These are phyloP conservation scores for Picochlorum sp. DNA, from an alignment of 139 green algal species.

Conservation along the genomic window DNA sequence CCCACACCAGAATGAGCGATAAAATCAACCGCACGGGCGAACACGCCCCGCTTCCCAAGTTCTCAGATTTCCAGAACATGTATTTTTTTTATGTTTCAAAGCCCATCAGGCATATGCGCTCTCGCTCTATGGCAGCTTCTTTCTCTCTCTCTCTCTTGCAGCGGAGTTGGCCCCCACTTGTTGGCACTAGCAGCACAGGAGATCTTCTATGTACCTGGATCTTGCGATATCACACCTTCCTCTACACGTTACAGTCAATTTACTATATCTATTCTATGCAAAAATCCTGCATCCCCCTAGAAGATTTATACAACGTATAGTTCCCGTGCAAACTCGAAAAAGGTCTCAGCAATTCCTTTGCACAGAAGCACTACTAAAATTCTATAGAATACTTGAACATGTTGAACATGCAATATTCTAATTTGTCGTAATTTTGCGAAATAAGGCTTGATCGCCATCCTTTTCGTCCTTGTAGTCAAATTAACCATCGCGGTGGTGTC, in stretches of 20 bases:
- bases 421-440: no score
- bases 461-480: no score
- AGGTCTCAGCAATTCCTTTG: no score
- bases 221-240: not conserved
- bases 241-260: not conserved
- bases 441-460: no score
- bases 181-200: not conserved
- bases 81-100: not conserved
- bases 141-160: not conserved
- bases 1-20: not conserved
- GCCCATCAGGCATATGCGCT: not conserved
- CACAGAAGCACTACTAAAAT: no score
- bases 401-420: no score
- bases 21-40: not conserved
- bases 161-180: not conserved
- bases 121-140: no score
- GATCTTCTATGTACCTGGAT: not conserved
- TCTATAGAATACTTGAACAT: no score
- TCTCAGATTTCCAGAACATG: not conserved
- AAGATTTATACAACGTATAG: no score
- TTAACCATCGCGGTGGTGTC: no score
- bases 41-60: not conserved
- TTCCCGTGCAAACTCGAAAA: not conserved
- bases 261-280: not conserved
- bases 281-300: not conserved